These are phyloP conservation scores for Asparagopsis taxiformis DNA, from an alignment of 31 red algal species.

Conservation along the genomic window DNA sequence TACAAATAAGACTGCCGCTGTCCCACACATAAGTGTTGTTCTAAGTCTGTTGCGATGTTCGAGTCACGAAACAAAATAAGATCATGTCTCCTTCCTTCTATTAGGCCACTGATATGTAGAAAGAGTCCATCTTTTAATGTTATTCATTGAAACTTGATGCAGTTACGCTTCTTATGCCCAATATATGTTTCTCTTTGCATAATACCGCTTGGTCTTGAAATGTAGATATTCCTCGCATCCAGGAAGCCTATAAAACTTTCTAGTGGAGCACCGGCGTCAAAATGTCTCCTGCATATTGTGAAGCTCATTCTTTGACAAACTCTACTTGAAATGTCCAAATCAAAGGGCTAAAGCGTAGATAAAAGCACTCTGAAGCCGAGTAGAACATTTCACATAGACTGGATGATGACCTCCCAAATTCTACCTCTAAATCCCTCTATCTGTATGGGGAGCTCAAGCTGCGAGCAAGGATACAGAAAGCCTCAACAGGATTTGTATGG, in stretches of 20 bases:
- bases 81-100: slow-evolving; percentile 4
- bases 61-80: neutral
- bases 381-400: neutral
- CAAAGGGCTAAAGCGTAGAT: neutral
- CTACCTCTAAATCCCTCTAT: neutral
- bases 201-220: neutral
- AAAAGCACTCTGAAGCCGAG: neutral
- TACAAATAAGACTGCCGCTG: neutral
- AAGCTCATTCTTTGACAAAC: neutral
- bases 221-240: neutral
- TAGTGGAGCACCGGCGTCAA: neutral
- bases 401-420: neutral
- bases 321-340: neutral
- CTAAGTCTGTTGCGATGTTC: slow-evolving; percentile 2
- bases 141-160: neutral
- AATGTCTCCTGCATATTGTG: neutral
- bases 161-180: neutral
- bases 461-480: neutral
- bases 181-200: neutral
- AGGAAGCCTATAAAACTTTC: neutral
- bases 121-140: neutral
- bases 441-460: neutral
- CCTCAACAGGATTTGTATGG: neutral
- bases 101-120: neutral
- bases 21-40: neutral